A percentile compares a stretch with the other conserved stretches of the same genome.
Evolutionary conservation across 2,329 filamentous ascomycete genomes (phyloP).

Genomic region (Stagonosporopsis tanaceti): DNA sequence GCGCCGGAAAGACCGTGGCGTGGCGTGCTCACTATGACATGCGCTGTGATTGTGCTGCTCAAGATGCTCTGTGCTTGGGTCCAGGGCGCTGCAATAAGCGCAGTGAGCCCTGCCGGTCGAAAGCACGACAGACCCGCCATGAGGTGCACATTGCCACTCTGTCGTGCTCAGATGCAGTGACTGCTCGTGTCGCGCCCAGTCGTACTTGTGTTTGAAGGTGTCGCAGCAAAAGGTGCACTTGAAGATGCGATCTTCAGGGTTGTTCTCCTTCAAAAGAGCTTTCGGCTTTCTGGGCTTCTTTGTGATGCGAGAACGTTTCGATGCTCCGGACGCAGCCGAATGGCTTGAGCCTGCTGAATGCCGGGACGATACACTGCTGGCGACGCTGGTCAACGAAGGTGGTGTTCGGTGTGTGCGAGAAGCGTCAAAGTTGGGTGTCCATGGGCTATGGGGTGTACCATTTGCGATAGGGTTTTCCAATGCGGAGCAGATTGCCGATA

Average conservation of each 20-base stretch:
- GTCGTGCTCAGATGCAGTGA: constrained; percentile 39
- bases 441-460: constrained; percentile 31
- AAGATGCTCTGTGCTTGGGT: constrained; percentile 20
- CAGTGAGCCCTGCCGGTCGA: constrained; percentile 55
- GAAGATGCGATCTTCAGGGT: constrained; percentile 23
- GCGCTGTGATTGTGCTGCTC: constrained; percentile 31
- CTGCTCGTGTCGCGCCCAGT: constrained; percentile 42
- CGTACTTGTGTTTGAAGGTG: constrained; percentile 40
- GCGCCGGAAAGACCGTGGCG: constrained; percentile 39
- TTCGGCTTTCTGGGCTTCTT: constrained; percentile 17
- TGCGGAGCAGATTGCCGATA: constrained; percentile 68
- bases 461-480: constrained; percentile 46
- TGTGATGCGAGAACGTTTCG: constrained; percentile 48
- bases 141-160: constrained; percentile 34
- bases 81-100: constrained; percentile 19
- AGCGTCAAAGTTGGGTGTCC: constrained; percentile 25
- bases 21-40: constrained; percentile 28
- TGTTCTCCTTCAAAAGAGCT: constrained; percentile 1
- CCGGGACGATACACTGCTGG: constrained; percentile 55
- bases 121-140: constrained; percentile 52
- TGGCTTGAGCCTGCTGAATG: constrained; percentile 56
- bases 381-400: constrained; percentile 54
- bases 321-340: constrained; percentile 69
- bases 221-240: constrained; percentile 45
- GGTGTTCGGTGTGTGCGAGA: constrained; percentile 49